Conservation (phyloP, 495 filamentous ascomycete species). For the Chaetomidium leptoderma region DNA sequence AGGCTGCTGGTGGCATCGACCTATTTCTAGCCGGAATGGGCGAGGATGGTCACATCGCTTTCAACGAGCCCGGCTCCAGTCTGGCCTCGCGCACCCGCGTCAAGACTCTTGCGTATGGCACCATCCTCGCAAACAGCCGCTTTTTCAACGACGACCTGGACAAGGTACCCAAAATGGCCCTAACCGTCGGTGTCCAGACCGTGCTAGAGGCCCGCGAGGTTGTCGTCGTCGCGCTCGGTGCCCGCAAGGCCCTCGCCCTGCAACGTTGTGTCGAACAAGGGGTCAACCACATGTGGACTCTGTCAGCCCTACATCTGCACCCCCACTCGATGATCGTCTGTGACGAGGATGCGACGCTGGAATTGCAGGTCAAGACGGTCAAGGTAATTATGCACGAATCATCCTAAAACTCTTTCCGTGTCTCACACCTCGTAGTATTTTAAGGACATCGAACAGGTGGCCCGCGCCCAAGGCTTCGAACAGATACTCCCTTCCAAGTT, state of each 20-base stretch:
- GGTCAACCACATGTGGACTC: conserved; percentile 87
- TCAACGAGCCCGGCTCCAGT: conserved; percentile 84
- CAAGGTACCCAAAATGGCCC: conserved; percentile 74
- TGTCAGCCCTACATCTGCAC: conserved; percentile 75
- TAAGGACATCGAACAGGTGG: conserved; percentile 62
- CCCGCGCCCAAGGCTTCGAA: conserved; percentile 52
- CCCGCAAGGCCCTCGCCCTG: conserved; percentile 76
- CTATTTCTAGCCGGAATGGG: conserved; percentile 83
- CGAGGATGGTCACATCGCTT: conserved; percentile 82
- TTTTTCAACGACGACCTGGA: conserved; percentile 73
- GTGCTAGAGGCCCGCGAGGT: conserved; percentile 79
- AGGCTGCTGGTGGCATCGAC: conserved; percentile 71
- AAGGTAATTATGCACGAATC: conserved; percentile 50
- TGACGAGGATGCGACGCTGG: conserved; percentile 79
- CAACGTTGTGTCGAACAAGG: conserved; percentile 77
- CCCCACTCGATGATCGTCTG: conserved; percentile 75
- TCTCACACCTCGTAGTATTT: conserved; percentile 50
- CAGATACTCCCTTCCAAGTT: conserved; percentile 53
- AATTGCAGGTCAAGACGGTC: conserved; percentile 82
- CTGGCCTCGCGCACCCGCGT: conserved; percentile 74
- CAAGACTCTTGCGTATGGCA: conserved; percentile 84
- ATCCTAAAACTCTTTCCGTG: not conserved
- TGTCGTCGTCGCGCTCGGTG: conserved; percentile 74
- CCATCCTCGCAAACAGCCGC: conserved; percentile 76
- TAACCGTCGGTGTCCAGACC: conserved; percentile 86